Evolutionary conservation across 2,329 filamentous ascomycete species (phyloP), one percentile per base, ranked within the genome.

Genomic region (Pseudogymnoascus sp.): DNA sequence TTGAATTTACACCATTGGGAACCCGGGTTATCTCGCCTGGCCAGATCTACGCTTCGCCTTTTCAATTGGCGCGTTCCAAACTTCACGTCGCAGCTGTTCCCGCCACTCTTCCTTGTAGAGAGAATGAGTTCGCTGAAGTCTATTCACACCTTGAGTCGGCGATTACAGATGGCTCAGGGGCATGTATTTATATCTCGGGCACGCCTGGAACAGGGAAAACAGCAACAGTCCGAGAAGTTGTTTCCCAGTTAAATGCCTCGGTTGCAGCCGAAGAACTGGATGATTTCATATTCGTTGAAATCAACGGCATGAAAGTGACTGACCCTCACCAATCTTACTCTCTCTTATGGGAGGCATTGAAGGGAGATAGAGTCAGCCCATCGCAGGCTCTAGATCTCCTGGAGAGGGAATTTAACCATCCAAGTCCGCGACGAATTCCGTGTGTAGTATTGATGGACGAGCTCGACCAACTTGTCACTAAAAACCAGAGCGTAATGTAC

Each of bases 401-500:
- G 8, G 93, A 97, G 76, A 85, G 90, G 62, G 95, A 99, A 73
- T 99, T 99, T 73, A 93, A 86, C 64, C 88, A 93, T 65, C 95
- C 96, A 0, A 96, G 89, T 65, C 95, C 95, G 23, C 85, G 95
- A 61, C 85, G 95, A 66, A 91, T 96, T 5, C 95, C 96, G 1
- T 97, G 93, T 73, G 95, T 99, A 12, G 95, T 99, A 1, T 78
- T 99, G 61, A 99, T 99, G 95, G 95, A 99, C 72, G 95, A 99
- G 76, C 82, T 99, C 59, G 95, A 99, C 74, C 95, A 99, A 76
- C 84, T 99, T 6, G 96, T 99, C 4, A 99, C 95, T 11, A 95
- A 93, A 73, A 97, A 96, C 71, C 96, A 99, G 75, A 93, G 91
- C n/a, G 95, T 99, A 77, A 99, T 99, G 95, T 99, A 99, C 79